These are phyloP conservation scores for Tetrapisispora namnaoensis DNA, from an alignment of 805 yeast species.

Conservation along the genomic window DNA sequence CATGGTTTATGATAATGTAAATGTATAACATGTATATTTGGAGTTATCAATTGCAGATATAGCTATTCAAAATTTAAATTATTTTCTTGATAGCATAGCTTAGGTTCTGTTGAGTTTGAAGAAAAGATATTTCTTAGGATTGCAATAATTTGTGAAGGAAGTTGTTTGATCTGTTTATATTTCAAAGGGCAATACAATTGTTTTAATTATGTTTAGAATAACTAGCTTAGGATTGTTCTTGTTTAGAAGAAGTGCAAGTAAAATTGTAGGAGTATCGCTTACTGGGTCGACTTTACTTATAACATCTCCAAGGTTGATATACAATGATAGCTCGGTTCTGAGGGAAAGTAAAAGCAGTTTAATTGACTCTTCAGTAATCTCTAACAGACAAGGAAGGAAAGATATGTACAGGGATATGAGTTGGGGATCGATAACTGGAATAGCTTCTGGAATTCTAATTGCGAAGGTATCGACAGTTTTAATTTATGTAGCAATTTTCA, in stretches of 20 bases:
- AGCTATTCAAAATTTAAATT: no score
- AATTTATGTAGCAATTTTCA: constrained; percentile 7
- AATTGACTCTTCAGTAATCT: neutral
- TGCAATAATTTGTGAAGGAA: no score
- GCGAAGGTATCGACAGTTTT: constrained; percentile 8
- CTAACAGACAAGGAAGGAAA: neutral
- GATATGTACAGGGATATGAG: constrained; percentile 8
- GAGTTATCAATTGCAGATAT: no score
- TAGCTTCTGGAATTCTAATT: constrained; percentile 7
- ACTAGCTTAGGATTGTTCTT: neutral
- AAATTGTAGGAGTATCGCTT: neutral
- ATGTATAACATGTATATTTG: no score
- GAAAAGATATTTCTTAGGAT: no score
- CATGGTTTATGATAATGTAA: no score
- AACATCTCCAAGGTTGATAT: neutral
- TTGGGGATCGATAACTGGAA: constrained; percentile 9
- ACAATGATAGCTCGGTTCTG: neutral
- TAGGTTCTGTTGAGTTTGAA: no score
- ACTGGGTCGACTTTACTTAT: neutral
- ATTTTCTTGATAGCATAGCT: no score
- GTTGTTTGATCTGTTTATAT: no score
- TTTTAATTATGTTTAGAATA: neutral
- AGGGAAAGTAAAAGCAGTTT: neutral
- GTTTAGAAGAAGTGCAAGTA: neutral
- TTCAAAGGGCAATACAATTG: no score